Conservation (phyloP, 768 basidiomycete species). For the Amanita polypyramis region DNA sequence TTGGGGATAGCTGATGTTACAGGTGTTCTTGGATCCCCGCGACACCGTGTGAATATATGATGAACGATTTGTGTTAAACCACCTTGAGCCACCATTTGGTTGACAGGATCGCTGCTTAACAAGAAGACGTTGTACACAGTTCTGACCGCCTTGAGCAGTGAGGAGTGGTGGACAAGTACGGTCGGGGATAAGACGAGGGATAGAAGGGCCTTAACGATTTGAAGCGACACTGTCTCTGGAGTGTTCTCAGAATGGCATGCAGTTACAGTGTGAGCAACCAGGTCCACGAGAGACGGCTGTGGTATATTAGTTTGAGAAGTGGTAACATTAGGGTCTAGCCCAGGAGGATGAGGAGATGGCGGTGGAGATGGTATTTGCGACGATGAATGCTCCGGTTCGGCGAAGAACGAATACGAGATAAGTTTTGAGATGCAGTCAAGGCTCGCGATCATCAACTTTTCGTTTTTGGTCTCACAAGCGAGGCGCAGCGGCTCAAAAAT, state of each 20-base stretch:
- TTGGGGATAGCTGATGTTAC: conserved; percentile 8
- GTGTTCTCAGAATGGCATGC: conserved; percentile 83
- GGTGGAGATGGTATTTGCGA: conserved; percentile 59
- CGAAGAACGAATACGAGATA: conserved; percentile 95
- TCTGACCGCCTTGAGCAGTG: conserved; percentile 88
- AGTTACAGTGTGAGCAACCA: conserved; percentile 92
- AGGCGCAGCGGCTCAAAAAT: conserved; percentile 94
- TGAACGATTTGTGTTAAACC: conserved; percentile 98
- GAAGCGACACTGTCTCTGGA: conserved; percentile 85
- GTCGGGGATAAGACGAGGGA: conserved; percentile 81
- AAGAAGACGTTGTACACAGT: conserved; percentile 99
- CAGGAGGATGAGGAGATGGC: conserved; percentile 50
- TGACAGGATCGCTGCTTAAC: conserved; percentile 79
- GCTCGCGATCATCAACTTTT: conserved; percentile 93
- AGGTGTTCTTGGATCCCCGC: conserved; percentile 15
- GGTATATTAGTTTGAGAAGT: conserved; percentile 39
- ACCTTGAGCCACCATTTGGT: conserved; percentile 97
- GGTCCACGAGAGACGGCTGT: conserved; percentile 75
- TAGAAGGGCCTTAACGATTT: conserved; percentile 93
- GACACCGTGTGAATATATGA: conserved; percentile 85
- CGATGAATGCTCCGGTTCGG: conserved; percentile 40
- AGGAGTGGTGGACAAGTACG: conserved; percentile 88
- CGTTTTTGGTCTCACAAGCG: conserved; percentile 90
- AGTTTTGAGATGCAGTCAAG: conserved; percentile 97
- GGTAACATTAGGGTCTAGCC: conserved; percentile 28